These are phyloP conservation scores for Exophiala phaeomuriformis DNA, from an alignment of 2,329 filamentous ascomycete genomes.

Conservation along the genomic window DNA sequence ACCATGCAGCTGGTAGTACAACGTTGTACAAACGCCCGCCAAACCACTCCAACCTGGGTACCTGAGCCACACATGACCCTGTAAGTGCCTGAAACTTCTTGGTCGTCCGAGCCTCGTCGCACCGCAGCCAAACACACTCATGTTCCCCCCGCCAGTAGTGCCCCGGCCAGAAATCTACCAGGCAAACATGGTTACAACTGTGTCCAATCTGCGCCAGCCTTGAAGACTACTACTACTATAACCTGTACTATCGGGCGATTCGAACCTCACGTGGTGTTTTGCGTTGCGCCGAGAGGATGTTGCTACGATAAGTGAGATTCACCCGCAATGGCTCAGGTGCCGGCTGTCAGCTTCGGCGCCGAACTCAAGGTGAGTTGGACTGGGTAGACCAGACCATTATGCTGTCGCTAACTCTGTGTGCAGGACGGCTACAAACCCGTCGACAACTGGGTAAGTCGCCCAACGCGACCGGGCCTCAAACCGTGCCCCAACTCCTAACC, in stretches of 20 bases:
- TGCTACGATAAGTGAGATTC: conserved; percentile 1
- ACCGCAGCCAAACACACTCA: no score
- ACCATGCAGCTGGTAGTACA: not conserved
- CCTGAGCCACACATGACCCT: conserved; percentile 8
- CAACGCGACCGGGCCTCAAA: conserved; percentile 1
- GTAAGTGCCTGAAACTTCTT: not conserved
- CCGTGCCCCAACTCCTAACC: conserved; percentile 6
- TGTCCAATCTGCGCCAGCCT: not conserved
- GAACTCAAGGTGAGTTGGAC: conserved; percentile 70
- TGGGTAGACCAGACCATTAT: not conserved
- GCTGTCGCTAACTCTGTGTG: conserved; percentile 16
- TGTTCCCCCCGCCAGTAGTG: no score
- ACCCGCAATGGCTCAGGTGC: conserved; percentile 25
- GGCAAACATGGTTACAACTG: not conserved
- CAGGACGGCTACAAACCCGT: conserved; percentile 96
- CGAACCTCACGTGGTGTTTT: not conserved
- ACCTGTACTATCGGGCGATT: no score
- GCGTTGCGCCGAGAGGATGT: conserved; percentile 10
- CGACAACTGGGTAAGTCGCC: conserved; percentile 65
- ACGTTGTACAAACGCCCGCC: no score
- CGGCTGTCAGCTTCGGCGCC: conserved; percentile 58
- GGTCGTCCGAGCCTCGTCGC: not conserved
- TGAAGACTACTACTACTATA: not conserved
- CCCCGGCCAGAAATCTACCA: not conserved
- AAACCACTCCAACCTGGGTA: not conserved